Percentiles rank a stretch among this genome's conserved stretches.
phyloP scores from a whole-genome alignment of 257 asterid species.

The Solanum appendiculatum region DNA sequence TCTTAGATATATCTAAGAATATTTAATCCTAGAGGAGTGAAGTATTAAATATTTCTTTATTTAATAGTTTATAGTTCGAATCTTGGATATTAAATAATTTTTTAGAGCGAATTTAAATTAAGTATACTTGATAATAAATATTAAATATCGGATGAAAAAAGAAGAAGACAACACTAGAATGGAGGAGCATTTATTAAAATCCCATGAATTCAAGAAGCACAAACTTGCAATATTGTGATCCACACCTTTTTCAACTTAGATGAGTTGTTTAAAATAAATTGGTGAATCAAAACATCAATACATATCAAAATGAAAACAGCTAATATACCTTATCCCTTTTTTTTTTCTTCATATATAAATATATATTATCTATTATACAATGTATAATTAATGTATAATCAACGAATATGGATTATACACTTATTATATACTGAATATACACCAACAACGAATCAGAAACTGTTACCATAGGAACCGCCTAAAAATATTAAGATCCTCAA shows the following conservation, averaged over 20 bases:
- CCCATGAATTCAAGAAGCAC: background rate
- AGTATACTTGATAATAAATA: background rate
- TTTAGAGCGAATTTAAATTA: accelerated
- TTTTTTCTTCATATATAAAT: background rate
- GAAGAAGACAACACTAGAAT: background rate
- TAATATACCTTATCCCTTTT: background rate
- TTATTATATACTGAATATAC: background rate
- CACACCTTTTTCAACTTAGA: background rate
- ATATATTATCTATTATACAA: background rate
- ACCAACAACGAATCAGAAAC: background rate
- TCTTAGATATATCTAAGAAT: too few species aligned
- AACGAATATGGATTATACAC: background rate
- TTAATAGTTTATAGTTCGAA: too few species aligned
- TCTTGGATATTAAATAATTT: background rate
- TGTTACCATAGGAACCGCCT: background rate
- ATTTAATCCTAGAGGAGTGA: too few species aligned
- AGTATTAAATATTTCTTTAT: too few species aligned
- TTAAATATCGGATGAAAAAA: accelerated
- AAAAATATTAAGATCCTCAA: background rate
- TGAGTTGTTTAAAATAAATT: background rate
- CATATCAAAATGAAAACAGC: background rate
- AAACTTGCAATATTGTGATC: background rate
- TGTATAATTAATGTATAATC: too few species aligned
- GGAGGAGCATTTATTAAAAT: background rate
- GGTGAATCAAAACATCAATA: background rate